Evolutionary conservation across 2,329 filamentous ascomycete genomes (phyloP).

Genomic region (Fusarium ambrosium): DNA sequence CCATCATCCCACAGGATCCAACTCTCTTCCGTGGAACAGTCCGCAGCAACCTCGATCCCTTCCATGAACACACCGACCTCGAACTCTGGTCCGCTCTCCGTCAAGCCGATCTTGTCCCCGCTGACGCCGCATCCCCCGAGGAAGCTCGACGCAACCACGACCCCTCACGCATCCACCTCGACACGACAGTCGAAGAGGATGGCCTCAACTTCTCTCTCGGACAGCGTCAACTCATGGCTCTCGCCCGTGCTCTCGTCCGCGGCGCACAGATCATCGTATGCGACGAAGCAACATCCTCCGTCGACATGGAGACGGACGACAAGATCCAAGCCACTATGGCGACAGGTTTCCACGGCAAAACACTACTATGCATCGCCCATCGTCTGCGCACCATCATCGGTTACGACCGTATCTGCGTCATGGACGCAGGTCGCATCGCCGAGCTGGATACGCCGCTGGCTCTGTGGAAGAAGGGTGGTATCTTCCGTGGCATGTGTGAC

Average conservation of each 20-base stretch:
- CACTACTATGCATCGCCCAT: slow-evolving; percentile 92
- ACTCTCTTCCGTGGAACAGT: slow-evolving; percentile 87
- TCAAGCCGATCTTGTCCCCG: slow-evolving; percentile 78
- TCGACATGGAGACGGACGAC: slow-evolving; percentile 96
- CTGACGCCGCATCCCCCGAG: slow-evolving; percentile 73
- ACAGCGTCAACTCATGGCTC: slow-evolving; percentile 94
- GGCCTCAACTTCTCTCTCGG: slow-evolving; percentile 96
- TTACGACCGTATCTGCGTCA: slow-evolving; percentile 96
- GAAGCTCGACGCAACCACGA: slow-evolving; percentile 77
- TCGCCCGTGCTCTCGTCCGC: slow-evolving; percentile 90
- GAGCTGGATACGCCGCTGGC: slow-evolving; percentile 84
- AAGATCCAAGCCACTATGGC: slow-evolving; percentile 95
- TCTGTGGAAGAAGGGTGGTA: slow-evolving; percentile 80
- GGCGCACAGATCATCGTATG: slow-evolving; percentile 93
- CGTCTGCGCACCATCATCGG: slow-evolving; percentile 91
- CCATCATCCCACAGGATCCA: slow-evolving; percentile 88
- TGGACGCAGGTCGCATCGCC: slow-evolving; percentile 90
- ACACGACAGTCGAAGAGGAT: slow-evolving; percentile 90
- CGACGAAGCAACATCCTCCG: slow-evolving; percentile 93
- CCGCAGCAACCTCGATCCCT: slow-evolving; percentile 84
- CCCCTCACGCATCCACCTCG: slow-evolving; percentile 79
- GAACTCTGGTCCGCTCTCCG: slow-evolving; percentile 83
- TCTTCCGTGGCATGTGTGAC: slow-evolving; percentile 93
- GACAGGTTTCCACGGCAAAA: slow-evolving; percentile 86
- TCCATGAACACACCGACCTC: slow-evolving; percentile 81